Percentiles rank a stretch among this genome's conserved stretches.
phyloP scores from a whole-genome alignment of 169 alveolate genomes.

The Eimeria falciformis region DNA sequence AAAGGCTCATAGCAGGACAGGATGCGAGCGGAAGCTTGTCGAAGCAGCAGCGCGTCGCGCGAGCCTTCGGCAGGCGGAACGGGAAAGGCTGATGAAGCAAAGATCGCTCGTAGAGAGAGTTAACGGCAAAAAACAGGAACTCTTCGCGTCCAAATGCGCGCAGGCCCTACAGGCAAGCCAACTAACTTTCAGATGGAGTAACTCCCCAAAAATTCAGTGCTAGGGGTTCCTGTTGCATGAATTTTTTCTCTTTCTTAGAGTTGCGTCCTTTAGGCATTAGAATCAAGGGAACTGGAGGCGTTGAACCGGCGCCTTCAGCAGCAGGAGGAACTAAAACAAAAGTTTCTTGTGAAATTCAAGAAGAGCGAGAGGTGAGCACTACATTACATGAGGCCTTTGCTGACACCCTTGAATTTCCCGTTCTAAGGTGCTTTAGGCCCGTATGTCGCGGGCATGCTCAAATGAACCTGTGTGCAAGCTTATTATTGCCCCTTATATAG shows the following conservation, averaged over 20 bases:
- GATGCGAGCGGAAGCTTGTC: not conserved
- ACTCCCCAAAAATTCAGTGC: no score
- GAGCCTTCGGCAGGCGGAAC: slow-evolving; percentile 6
- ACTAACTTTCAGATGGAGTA: no score
- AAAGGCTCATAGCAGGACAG: not conserved
- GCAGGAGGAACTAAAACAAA: slow-evolving; percentile 10
- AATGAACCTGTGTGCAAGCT: no score
- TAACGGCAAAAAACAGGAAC: not conserved
- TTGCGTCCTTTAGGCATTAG: not conserved
- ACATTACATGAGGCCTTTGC: no score
- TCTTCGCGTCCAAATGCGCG: slow-evolving; percentile 14
- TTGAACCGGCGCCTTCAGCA: not conserved
- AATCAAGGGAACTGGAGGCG: slow-evolving; percentile 16
- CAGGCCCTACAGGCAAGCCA: slow-evolving; percentile 26
- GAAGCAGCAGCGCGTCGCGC: slow-evolving; percentile 41
- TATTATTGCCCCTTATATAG: no score
- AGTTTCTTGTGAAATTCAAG: not conserved
- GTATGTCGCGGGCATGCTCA: no score
- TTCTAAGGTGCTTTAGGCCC: no score
- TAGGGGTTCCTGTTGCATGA: no score
- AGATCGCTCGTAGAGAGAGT: not conserved
- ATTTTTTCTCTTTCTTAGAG: no score
- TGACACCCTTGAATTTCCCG: no score
- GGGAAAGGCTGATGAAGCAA: slow-evolving; percentile 1
- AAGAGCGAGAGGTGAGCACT: slow-evolving; percentile 1